Evolutionary conservation across 2,329 filamentous ascomycete species (phyloP), one percentile per base, ranked within the genome.

Genomic region (Claviceps fusiformis): DNA sequence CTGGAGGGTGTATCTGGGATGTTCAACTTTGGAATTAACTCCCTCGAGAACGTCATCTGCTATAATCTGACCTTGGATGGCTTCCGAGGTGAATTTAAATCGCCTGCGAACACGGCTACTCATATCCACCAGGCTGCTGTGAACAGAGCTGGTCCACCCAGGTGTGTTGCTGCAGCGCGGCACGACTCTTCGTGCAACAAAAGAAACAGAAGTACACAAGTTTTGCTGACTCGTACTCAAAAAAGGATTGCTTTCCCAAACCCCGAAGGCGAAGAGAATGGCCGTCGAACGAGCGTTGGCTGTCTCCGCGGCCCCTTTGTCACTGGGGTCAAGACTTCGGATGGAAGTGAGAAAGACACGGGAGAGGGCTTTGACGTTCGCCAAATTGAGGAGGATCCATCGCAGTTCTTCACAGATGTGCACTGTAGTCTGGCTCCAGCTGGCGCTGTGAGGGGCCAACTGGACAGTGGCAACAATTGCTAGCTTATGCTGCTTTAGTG

Each of bases 21-120:
- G 56, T 81, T 74, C 71, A 73, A 75, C 61, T 76, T 74, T 60
- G 77, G 75, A 58, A 73, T 81, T 66, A 79, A 80, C 68, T 67
- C 71, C 33, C 60, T 68, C 27, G 65, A 71, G 37, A 65, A 74
- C 54, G 60, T 41, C 6, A 41, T 41, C 39, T 41, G 39, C 39
- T 41, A 71, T 64, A 74, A 79, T 67, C 79, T 80, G 64, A 75
- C 70, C 43, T 67, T 80, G 49, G 64, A 68, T 47, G 70, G 69
- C 57, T 75, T 80, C 62, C 68, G 67, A 27, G 77, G 77, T 54
- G 65, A 74, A 2, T 81, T 78, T 63, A 62, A 71, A 60, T 79
- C 76, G 8, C 68, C 71, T 0, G 78, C 78, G 47, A 60, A 64
- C 33, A 78, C 76, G 7, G 75, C 39, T 5, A 41, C 39, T 1